A percentile compares a stretch with the other conserved stretches of the same genome.
These are phyloP conservation scores for Apodospora peruviana DNA, from an alignment of 495 filamentous ascomycete genomes.

Conservation along the genomic window DNA sequence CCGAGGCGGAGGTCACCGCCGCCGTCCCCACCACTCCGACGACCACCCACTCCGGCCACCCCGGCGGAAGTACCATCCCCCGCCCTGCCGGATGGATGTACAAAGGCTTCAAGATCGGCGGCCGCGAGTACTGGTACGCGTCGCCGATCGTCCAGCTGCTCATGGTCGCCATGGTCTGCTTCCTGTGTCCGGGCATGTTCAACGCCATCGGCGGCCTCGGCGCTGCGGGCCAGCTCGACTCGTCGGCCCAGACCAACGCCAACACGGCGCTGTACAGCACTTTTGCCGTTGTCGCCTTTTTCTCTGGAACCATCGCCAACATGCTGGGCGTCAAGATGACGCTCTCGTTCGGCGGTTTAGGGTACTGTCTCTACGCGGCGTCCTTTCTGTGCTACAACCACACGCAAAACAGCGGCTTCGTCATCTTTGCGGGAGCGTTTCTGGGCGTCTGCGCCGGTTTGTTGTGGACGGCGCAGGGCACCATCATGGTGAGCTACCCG, in stretches of 20 bases:
- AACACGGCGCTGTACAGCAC: slow-evolving; percentile 73
- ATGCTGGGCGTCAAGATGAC: slow-evolving; percentile 68
- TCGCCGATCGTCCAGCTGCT: slow-evolving; percentile 69
- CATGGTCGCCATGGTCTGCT: slow-evolving; percentile 79
- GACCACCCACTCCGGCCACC: too few relatives aligned
- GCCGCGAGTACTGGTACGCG: slow-evolving; percentile 61
- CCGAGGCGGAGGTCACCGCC: too few relatives aligned
- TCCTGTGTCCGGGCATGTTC: slow-evolving; percentile 83
- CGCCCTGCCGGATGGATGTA: slow-evolving; percentile 62
- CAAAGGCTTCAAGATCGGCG: slow-evolving; percentile 52
- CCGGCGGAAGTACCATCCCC: too few relatives aligned
- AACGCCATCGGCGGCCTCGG: slow-evolving; percentile 75
- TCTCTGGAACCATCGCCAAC: slow-evolving; percentile 75
- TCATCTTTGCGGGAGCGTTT: slow-evolving; percentile 69
- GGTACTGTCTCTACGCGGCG: slow-evolving; percentile 79
- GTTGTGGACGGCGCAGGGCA: slow-evolving; percentile 88
- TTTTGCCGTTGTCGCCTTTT: slow-evolving; percentile 83
- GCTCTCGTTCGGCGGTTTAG: slow-evolving; percentile 73
- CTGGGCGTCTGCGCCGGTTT: slow-evolving; percentile 78
- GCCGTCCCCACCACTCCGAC: neutral
- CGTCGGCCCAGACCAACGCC: slow-evolving; percentile 60
- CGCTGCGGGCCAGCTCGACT: slow-evolving; percentile 63
- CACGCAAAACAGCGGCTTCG: slow-evolving; percentile 67
- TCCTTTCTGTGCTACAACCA: slow-evolving; percentile 80
- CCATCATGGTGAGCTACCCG: slow-evolving; percentile 95